These are phyloP conservation scores for Colletotrichum truncatum DNA, from an alignment of 2,329 filamentous ascomycete genomes.

Conservation along the genomic window DNA sequence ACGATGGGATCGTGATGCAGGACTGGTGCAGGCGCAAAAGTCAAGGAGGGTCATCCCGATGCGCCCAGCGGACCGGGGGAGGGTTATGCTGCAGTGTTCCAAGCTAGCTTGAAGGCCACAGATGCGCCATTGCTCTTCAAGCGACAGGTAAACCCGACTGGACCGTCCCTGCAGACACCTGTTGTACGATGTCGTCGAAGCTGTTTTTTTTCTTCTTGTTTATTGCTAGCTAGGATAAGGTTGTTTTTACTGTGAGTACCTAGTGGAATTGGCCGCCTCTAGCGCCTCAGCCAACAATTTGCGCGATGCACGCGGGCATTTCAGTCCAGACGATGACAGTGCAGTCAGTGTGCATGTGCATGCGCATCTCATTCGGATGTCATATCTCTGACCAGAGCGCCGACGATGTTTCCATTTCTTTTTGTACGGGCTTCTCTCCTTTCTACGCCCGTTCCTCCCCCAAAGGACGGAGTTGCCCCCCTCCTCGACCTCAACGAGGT, in stretches of 20 bases:
- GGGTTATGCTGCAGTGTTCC: background rate
- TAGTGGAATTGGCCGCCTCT: constrained; percentile 21
- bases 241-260: background rate
- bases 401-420: background rate
- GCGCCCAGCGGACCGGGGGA: no score
- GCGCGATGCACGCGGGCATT: constrained; percentile 16
- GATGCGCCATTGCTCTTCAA: constrained; percentile 2
- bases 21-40: constrained; percentile 1
- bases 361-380: constrained; percentile 1
- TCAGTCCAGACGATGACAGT: constrained; percentile 8
- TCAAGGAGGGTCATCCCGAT: constrained; percentile 1
- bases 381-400: constrained; percentile 6
- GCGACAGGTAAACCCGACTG: background rate
- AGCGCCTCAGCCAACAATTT: constrained; percentile 27
- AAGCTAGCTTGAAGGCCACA: background rate
- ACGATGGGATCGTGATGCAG: background rate
- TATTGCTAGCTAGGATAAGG: background rate
- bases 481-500: no score
- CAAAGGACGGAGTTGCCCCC: background rate
- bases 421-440: background rate
- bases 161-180: background rate
- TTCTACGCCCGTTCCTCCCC: background rate
- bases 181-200: background rate
- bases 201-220: background rate
- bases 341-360: background rate